Conservation (phyloP, 2,329 filamentous ascomycete genomes). For the Sordariomycetes sp. region DNA sequence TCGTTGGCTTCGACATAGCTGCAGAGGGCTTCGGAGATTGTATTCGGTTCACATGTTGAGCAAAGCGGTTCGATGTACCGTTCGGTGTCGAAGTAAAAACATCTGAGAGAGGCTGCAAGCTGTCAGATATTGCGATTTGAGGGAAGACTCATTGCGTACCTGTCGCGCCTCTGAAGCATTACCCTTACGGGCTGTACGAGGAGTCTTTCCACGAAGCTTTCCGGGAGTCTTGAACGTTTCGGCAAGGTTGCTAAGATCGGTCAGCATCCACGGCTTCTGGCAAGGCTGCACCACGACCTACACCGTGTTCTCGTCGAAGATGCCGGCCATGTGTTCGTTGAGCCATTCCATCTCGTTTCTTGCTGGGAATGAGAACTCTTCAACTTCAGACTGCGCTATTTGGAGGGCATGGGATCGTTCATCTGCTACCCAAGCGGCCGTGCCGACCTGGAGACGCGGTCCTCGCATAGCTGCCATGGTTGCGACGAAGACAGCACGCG, state of each 20-base stretch:
- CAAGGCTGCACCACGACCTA: slow-evolving; percentile 28
- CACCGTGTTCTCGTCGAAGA: slow-evolving; percentile 82
- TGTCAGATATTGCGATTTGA: slow-evolving; percentile 14
- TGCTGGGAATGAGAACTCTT: slow-evolving; percentile 88
- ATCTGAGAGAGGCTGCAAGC: slow-evolving; percentile 46
- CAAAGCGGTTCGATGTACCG: slow-evolving; percentile 44
- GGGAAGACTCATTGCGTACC: slow-evolving; percentile 36
- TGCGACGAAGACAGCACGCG: no score
- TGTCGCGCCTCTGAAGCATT: slow-evolving; percentile 50
- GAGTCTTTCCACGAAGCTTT: slow-evolving; percentile 74
- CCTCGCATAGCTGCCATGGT: slow-evolving; percentile 38
- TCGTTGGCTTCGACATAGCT: slow-evolving; percentile 31
- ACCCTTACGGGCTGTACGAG: slow-evolving; percentile 58
- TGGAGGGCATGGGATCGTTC: slow-evolving; percentile 73
- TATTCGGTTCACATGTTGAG: slow-evolving; percentile 35
- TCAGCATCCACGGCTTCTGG: not conserved
- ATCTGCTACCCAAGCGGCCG: slow-evolving; percentile 73
- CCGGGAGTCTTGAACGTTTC: slow-evolving; percentile 95
- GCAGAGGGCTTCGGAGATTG: slow-evolving; percentile 51
- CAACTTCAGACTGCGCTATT: slow-evolving; percentile 71
- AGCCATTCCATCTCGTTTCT: slow-evolving; percentile 96
- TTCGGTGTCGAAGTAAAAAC: slow-evolving; percentile 48
- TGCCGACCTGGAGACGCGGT: slow-evolving; percentile 65
- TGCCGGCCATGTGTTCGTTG: slow-evolving; percentile 95
- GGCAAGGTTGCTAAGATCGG: slow-evolving; percentile 63